Evolutionary conservation across 495 filamentous ascomycete genomes (phyloP).

Genomic region (Xylaria curta): DNA sequence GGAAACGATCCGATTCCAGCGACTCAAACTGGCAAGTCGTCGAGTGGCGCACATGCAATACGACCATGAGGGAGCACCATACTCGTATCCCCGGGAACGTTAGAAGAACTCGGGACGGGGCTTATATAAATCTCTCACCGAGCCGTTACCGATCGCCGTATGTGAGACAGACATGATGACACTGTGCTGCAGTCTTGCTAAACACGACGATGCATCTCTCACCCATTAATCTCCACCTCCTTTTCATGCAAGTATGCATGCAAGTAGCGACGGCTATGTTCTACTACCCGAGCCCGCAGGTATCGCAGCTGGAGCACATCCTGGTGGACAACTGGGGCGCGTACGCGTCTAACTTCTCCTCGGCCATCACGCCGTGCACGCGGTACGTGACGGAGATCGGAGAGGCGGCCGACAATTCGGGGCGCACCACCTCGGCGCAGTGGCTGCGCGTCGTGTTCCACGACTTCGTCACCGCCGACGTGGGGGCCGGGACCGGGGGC

Average conservation of each 20-base stretch:
- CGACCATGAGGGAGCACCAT: not conserved
- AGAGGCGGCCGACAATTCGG: slow-evolving; percentile 45
- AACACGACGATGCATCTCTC: not conserved
- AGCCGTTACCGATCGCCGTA: not conserved
- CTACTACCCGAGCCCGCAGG: slow-evolving; percentile 40
- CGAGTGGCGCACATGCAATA: not conserved
- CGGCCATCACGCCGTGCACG: slow-evolving; percentile 43
- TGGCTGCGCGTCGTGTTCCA: slow-evolving; percentile 61
- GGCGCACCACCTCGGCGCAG: slow-evolving; percentile 55
- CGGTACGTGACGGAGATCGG: slow-evolving; percentile 39
- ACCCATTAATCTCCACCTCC: not conserved
- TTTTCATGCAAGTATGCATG: not conserved
- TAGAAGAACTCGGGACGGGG: not conserved
- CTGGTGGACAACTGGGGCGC: slow-evolving; percentile 44
- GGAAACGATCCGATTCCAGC: not conserved
- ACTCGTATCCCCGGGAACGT: not conserved
- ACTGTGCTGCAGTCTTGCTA: not conserved
- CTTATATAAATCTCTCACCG: slow-evolving; percentile 1
- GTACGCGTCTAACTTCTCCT: slow-evolving; percentile 42
- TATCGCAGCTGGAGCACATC: slow-evolving; percentile 41
- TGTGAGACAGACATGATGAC: not conserved
- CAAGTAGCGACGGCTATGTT: slow-evolving; percentile 32
- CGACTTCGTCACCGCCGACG: slow-evolving; percentile 57
- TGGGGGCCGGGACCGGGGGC: slow-evolving; percentile 51
- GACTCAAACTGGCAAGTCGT: not conserved